Evolutionary conservation across 2,329 filamentous ascomycete species (phyloP), one percentile per base, ranked within the genome.

Genomic region (Coniochaeta sp.): DNA sequence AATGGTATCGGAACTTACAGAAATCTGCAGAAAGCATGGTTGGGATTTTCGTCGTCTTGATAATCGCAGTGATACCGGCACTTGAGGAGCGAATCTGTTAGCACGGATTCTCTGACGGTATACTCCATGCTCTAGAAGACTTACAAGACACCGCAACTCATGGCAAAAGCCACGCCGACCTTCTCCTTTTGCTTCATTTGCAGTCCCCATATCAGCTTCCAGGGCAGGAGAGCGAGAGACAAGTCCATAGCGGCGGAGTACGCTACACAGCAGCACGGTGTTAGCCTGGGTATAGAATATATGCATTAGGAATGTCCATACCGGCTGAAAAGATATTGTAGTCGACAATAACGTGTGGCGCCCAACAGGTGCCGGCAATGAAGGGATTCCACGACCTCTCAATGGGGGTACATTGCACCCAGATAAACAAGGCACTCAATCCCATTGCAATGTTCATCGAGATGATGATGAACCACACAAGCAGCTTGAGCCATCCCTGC

Each of bases 391-490:
- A 53, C n/a, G 40, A 20, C 16, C 52, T 53, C 4, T 50, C 14
- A 18, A 57, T 31, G 6, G 59, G 59, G 12, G 48, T 56, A 51
- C 59, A 61, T 47, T 57, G 53, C 7, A 56, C 48, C 53, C 56
- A 62, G 26, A 56, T 53, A 27, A 63, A 56, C 1, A 61, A 27
- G 16, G 57, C 53, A 26, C 56, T 59, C 22, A 57, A 26, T 6
- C 54, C 51, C 57, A 63, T 57, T 40, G 58, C 52, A 32, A 61
- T 46, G 45, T 62, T 58, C 42, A 63, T 57, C 12, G 56, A 54
- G 4, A 60, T 48, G 24, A 65, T 61, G 33, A 61, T 51, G 26
- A 61, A 57, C 58, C 61, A 63, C 9, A 66, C 55, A 1, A 59
- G 45, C 13, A 46, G 35, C 26, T 52, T 54, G 13, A 35, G 48